These are phyloP conservation scores for Cladosporium velox DNA, from an alignment of 2,329 filamentous ascomycete genomes.

Conservation along the genomic window DNA sequence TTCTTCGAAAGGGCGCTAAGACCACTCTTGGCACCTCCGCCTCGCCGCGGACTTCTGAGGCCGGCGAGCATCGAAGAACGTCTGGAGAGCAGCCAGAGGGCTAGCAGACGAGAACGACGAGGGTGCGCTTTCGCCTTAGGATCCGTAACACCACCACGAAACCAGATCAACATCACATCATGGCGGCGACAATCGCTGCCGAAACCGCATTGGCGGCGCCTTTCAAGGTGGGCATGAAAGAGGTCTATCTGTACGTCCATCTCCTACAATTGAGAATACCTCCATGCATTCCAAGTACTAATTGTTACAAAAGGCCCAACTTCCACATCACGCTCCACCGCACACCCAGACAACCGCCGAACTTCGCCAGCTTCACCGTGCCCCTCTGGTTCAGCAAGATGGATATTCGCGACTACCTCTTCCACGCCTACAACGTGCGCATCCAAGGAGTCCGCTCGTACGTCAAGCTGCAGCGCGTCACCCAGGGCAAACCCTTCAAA, in stretches of 20 bases:
- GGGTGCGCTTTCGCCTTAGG: background rate
- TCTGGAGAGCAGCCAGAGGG: constrained; percentile 8
- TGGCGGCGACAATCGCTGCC: constrained; percentile 16
- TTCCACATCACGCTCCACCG: constrained; percentile 79
- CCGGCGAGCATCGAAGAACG: constrained; percentile 5
- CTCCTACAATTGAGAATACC: background rate
- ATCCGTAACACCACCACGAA: background rate
- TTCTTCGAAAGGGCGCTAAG: constrained; percentile 1
- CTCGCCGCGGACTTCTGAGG: constrained; percentile 2
- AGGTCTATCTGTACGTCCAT: constrained; percentile 39
- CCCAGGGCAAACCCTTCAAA: constrained; percentile 48
- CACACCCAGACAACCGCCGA: constrained; percentile 70
- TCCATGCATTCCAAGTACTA: constrained; percentile 7
- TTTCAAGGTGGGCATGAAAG: constrained; percentile 39
- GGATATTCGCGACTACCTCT: constrained; percentile 93
- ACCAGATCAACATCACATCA: background rate
- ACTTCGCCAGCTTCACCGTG: constrained; percentile 86
- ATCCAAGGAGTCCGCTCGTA: constrained; percentile 74
- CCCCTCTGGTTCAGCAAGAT: constrained; percentile 94
- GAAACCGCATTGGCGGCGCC: constrained; percentile 22
- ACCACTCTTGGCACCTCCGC: constrained; percentile 7
- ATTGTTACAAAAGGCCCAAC: constrained; percentile 64
- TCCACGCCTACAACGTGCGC: constrained; percentile 77
- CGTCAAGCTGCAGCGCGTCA: constrained; percentile 69
- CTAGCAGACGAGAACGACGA: background rate